Conservation (phyloP, 164 flowering plant species). For the grape (Vitis vinifera) region ASM3070453v1 NC_081813.1:466501-467000, state of each 20-base stretch:
- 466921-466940: not conserved
- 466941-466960: not conserved
- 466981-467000: no score
- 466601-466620: not conserved
- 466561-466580: not conserved
- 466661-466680: no score
- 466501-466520: not conserved
- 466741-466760: no score
- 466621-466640: no score
- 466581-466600: not conserved
- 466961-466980: not conserved
- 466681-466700: no score
- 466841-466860: slow-evolving; percentile 89
- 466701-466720: no score
- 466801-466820: slow-evolving; percentile 45
- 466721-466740: no score
- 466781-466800: slow-evolving; percentile 2
- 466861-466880: slow-evolving; percentile 72
- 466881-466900: slow-evolving; percentile 82
- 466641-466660: no score
- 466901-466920: not conserved
- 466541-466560: not conserved
- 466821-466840: slow-evolving; percentile 98
- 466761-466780: not conserved
- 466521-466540: not conserved